These are phyloP conservation scores for Colletotrichum sp. DNA, from an alignment of 2,329 filamentous ascomycete species.

Conservation along the genomic window DNA sequence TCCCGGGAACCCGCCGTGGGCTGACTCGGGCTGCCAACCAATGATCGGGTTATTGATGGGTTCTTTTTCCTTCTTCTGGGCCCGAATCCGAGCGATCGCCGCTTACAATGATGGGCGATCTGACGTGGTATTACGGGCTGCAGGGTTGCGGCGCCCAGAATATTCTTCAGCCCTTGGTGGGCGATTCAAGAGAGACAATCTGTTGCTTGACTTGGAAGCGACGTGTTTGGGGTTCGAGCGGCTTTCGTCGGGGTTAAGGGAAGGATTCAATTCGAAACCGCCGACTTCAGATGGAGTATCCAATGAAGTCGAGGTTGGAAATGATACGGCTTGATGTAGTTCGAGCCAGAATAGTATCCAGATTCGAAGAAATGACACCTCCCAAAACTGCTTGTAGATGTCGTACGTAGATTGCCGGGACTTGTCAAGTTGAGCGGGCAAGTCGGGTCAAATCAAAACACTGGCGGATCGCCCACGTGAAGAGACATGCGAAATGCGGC, in stretches of 20 bases:
- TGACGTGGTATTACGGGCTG: background rate
- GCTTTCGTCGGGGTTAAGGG: background rate
- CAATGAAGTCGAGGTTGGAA: slow-evolving; percentile 28
- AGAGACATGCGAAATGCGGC: background rate
- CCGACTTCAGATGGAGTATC: slow-evolving; percentile 38
- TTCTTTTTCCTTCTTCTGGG: background rate
- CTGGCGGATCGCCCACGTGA: background rate
- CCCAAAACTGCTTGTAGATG: background rate
- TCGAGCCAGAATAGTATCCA: background rate
- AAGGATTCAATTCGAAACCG: slow-evolving; percentile 31
- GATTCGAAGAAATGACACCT: too few relatives aligned
- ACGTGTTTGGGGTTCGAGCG: background rate
- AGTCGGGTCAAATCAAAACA: background rate
- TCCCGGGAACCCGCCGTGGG: background rate
- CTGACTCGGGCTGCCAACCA: background rate
- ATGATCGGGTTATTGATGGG: background rate
- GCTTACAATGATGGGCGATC: background rate
- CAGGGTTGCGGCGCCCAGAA: background rate
- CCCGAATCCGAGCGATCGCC: background rate
- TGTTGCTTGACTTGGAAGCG: background rate
- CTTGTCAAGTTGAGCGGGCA: background rate
- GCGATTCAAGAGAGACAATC: background rate
- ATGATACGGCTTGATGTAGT: background rate
- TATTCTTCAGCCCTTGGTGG: background rate
- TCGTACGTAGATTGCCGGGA: background rate